Conservation (phyloP, 768 basidiomycete species). For the Trametes villosa region DNA sequence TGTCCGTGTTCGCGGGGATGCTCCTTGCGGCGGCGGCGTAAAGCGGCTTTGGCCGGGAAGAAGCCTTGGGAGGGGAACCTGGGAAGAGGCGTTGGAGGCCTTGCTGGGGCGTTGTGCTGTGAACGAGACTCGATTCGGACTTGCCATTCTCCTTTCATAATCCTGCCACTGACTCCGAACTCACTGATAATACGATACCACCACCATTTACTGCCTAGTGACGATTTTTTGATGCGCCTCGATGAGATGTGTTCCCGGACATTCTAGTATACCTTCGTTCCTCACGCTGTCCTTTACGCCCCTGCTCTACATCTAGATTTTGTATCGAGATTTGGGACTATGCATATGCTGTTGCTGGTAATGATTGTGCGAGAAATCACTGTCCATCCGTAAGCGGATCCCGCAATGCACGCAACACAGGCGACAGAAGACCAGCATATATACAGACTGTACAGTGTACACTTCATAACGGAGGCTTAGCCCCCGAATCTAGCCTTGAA, state of each 20-base stretch:
- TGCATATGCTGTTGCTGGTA: too few relatives aligned
- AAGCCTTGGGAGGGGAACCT: background rate
- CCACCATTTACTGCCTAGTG: background rate
- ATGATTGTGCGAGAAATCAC: too few relatives aligned
- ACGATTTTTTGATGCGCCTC: background rate
- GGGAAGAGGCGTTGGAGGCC: background rate
- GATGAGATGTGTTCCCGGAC: background rate
- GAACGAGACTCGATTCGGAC: background rate
- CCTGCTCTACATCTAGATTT: too few relatives aligned
- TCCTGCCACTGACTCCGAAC: background rate
- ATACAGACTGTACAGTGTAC: too few relatives aligned
- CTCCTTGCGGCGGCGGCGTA: background rate
- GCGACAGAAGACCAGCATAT: too few relatives aligned
- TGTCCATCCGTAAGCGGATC: too few relatives aligned
- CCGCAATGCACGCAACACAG: too few relatives aligned
- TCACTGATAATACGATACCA: background rate
- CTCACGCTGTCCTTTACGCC: background rate
- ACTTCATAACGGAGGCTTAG: too few relatives aligned
- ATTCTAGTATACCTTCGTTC: background rate
- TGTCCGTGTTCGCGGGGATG: slow-evolving; percentile 7
- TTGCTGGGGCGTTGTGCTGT: background rate
- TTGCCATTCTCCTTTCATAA: background rate
- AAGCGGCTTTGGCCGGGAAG: background rate
- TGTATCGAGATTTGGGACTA: too few relatives aligned
- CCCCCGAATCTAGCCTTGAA: too few relatives aligned